phyloP scores from a whole-genome alignment of 345 rosid species.

The sweet orange (Citrus sinensis) region DNA sequence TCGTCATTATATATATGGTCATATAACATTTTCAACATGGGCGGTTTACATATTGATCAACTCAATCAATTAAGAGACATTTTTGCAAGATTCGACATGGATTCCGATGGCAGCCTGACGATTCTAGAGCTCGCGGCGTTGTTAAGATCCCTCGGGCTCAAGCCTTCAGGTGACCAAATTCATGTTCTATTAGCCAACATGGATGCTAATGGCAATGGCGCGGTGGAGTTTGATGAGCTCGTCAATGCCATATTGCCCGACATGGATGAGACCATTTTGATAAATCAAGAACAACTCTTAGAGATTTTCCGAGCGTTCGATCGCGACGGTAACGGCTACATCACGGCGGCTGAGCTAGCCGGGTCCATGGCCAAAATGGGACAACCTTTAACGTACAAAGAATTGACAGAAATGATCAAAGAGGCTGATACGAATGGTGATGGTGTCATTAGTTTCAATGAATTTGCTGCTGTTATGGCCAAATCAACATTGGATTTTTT shows the following conservation, averaged over 20 bases:
- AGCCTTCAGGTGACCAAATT: constrained; percentile 78
- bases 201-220: constrained; percentile 81
- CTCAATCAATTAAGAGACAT: constrained; percentile 55
- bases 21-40: background rate
- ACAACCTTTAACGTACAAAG: constrained; percentile 66
- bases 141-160: constrained; percentile 67
- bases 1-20: background rate
- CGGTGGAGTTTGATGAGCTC: constrained; percentile 75
- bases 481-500: constrained; percentile 53
- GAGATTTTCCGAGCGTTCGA: constrained; percentile 68
- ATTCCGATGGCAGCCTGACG: constrained; percentile 88
- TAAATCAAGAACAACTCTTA: constrained; percentile 55
- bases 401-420: constrained; percentile 69
- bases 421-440: constrained; percentile 83
- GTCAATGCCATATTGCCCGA: constrained; percentile 57
- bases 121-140: constrained; percentile 84
- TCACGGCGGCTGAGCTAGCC: constrained; percentile 72
- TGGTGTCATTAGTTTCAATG: constrained; percentile 72
- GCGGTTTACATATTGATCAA: constrained; percentile 32
- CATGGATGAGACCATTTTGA: constrained; percentile 44
- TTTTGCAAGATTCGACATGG: constrained; percentile 77
- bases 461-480: constrained; percentile 73
- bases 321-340: constrained; percentile 76
- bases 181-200: constrained; percentile 59
- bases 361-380: constrained; percentile 93